Base-by-base conservation (phyloP, 495 filamentous ascomycete species). In the Pyronema domesticum region DNA sequence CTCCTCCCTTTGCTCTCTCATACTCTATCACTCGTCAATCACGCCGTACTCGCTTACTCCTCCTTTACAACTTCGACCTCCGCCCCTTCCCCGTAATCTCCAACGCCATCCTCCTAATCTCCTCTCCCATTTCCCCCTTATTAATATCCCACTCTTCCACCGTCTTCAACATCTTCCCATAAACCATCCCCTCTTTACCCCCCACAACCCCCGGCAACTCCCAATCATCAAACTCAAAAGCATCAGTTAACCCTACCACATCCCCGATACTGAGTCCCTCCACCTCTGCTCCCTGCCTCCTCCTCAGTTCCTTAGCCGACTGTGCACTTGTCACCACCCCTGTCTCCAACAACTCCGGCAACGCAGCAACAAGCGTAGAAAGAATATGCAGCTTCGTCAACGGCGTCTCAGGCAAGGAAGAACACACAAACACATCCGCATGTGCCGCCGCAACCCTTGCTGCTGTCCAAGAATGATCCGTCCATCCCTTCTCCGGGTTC, bases 271-370 rank as follows among this genome's bases (percentile, higher is more conserved):
- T 51, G 55, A 64, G 53, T 10, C 7, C 17, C 15, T 47, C 54
- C 3, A 65, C 43, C 1, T 52, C 58, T 9, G 55, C 56, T 37
- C 59, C 62, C 8, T 62, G 55, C 8, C 57, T 56, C 7, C 54
- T 43, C 14, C 62, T 50, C 2, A 65, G 51, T 2, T n/a, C 51
- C 48, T 51, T 47, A 53, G 37, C 15, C 57, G 45, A 53, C 36
- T 64, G 60, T 35, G 53, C 47, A 3, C 61, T 39, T 14, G 58
- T 46, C 9, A 61, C 47, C 11, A 61, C 57, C 6, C 62, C 62
- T 6, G 55, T 53, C 62, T 65, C 62, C 9, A 65, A 49, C 10
- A 65, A 37, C 42, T 65, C 62, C 11, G 62, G 49, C 1, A 60
- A 48, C 18, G 62, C 61, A 6, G 44, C 11, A 0, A 61, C 42